These are phyloP conservation scores for Thielaviopsis musarum DNA, from an alignment of 2,329 filamentous ascomycete species.

Conservation along the genomic window DNA sequence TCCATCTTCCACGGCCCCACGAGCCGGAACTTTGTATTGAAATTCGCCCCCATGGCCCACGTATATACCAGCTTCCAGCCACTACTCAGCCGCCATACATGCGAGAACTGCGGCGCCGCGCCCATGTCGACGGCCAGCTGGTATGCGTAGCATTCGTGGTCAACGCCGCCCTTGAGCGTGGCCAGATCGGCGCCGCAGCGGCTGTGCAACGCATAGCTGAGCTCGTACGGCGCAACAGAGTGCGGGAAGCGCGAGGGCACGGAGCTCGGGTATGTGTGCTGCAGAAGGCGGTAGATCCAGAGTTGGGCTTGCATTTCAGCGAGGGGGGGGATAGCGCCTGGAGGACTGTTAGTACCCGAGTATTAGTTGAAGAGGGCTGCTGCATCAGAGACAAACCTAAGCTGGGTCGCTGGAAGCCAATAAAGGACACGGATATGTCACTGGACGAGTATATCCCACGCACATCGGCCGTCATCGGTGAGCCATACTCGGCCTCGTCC, in stretches of 20 bases:
- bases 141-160: conserved; percentile 33
- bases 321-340: conserved; percentile 30
- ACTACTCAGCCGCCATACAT: conserved; percentile 17
- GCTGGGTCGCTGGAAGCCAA: conserved; percentile 30
- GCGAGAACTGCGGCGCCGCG: conserved; percentile 22
- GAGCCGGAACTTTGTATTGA: conserved; percentile 32
- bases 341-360: conserved; percentile 3
- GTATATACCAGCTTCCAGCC: conserved; percentile 20
- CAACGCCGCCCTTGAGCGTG: conserved; percentile 24
- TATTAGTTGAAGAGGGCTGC: too few species aligned
- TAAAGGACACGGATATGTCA: conserved; percentile 26
- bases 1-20: conserved; percentile 28
- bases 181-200: conserved; percentile 20
- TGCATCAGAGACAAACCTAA: conserved; percentile 21
- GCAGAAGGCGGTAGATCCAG: conserved; percentile 26
- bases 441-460: conserved; percentile 32
- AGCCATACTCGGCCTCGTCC: conserved; percentile 21
- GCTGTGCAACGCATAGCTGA: conserved; percentile 25
- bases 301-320: conserved; percentile 32
- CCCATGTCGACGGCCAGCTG: conserved; percentile 32
- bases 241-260: conserved; percentile 14
- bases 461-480: conserved; percentile 30
- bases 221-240: conserved; percentile 20
- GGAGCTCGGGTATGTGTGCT: conserved; percentile 15
- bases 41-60: conserved; percentile 32